Base-by-base conservation (phyloP, 1,284 basidiomycete species). In the Apiotrichum akiyoshidainum region DNA sequence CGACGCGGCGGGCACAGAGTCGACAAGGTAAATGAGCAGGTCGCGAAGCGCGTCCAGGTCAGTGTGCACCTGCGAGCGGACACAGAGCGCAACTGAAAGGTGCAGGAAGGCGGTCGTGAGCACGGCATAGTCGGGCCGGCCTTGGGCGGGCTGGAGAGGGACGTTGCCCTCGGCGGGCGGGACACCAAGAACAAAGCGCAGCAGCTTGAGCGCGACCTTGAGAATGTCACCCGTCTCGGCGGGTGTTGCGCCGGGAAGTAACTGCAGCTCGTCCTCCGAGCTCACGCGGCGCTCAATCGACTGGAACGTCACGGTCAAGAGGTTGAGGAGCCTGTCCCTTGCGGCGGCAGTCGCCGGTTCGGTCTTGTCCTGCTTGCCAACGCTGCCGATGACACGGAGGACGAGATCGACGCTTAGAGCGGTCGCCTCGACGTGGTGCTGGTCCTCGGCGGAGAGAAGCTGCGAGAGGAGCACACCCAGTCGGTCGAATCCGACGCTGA, bases 401-500 rank as follows among this genome's bases (percentile, higher is more conserved):
- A 75, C 58, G 21, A 71, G 67, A 44, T 75, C 70, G 21, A 75
- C 68, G 9, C 66, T 59, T 26, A 60, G 61, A 16, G 59, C 60
- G 2, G 57, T 46, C 8, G 58, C 46, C 37, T 70, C 68, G 17
- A 69, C 58, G 39, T 65, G 63, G 42, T 64, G 50, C 52, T 70
- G 68, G 26, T 66, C 63, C 44, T 77, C 73, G 10, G 72, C 70
- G 9, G 59, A 63, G 13, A 74, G 66, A 11, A 73, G 64, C 50
- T 65, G 68, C 12, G 64, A 61, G 5, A 77, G 59, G 11, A 77
- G 57, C 13, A 59, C 64, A 2, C 65, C 59, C 0, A 77, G 60
- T 1, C 70, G 64, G 48, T 75, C 73, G 11, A 77, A 55, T 0
- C 75, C 75, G 7, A 68, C 68, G 3, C 67, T 61, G 1, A 75